A percentile compares a stretch with the other conserved stretches of the same genome.
Conservation (phyloP, 2,329 filamentous ascomycete species). For the Fusarium marasasianum region DNA sequence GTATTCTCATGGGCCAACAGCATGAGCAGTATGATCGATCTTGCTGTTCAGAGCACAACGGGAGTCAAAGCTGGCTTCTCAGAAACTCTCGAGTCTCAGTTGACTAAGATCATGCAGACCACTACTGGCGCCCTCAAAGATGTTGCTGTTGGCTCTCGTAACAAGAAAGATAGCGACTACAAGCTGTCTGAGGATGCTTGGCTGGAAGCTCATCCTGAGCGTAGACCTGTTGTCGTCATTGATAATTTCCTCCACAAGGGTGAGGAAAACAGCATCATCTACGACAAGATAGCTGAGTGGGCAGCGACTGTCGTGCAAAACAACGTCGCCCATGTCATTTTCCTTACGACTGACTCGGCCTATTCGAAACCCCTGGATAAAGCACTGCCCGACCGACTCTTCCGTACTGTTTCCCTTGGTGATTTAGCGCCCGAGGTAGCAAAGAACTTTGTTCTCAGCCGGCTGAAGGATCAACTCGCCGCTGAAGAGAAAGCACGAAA, state of each 20-base stretch:
- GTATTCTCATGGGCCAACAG: slow-evolving; percentile 98
- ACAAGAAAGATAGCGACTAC: slow-evolving; percentile 78
- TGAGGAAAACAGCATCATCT: slow-evolving; percentile 70
- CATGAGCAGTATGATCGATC: slow-evolving; percentile 88
- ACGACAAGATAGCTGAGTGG: slow-evolving; percentile 88
- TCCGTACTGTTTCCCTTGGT: slow-evolving; percentile 84
- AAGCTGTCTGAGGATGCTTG: slow-evolving; percentile 84
- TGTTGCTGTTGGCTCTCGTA: slow-evolving; percentile 75
- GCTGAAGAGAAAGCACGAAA: slow-evolving; percentile 38
- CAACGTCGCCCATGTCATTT: slow-evolving; percentile 93
- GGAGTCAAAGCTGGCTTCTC: slow-evolving; percentile 95
- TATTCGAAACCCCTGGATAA: slow-evolving; percentile 89
- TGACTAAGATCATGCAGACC: slow-evolving; percentile 89
- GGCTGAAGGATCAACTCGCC: slow-evolving; percentile 66
- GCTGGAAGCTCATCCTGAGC: slow-evolving; percentile 88
- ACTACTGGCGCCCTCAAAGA: slow-evolving; percentile 81
- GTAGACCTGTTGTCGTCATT: slow-evolving; percentile 83
- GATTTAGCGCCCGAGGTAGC: slow-evolving; percentile 88
- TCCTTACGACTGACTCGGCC: slow-evolving; percentile 88
- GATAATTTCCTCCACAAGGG: slow-evolving; percentile 91
- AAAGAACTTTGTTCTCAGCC: slow-evolving; percentile 87
- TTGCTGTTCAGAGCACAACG: slow-evolving; percentile 92
- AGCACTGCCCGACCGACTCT: slow-evolving; percentile 89
- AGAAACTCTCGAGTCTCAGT: slow-evolving; percentile 87
- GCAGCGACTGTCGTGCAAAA: slow-evolving; percentile 84